These are phyloP conservation scores for Pythium sp. DNA, from an alignment of 352 stramenopile genomes.

Conservation along the genomic window DNA sequence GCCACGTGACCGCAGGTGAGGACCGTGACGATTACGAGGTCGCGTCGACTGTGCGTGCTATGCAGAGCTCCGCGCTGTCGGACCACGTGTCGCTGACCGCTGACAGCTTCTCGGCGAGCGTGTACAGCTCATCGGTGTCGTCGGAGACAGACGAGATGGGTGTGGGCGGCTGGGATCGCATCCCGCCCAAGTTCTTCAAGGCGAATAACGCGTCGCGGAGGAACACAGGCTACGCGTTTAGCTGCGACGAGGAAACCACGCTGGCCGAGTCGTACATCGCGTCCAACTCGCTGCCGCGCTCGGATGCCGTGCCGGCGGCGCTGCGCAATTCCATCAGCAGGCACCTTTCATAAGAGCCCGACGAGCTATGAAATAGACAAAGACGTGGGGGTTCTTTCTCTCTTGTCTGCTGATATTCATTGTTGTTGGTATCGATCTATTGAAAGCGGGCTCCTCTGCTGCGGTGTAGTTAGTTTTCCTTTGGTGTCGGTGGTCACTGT, in stretches of 20 bases:
- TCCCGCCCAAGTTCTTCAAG: slow-evolving; percentile 35
- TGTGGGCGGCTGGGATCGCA: slow-evolving; percentile 33
- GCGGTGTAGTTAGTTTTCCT: neutral
- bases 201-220: slow-evolving; percentile 29
- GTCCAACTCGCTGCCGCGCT: slow-evolving; percentile 69
- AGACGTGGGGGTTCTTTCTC: neutral
- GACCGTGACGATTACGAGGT: slow-evolving; percentile 10
- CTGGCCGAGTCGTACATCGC: slow-evolving; percentile 82
- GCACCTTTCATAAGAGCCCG: slow-evolving; percentile 3
- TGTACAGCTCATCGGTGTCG: slow-evolving; percentile 55
- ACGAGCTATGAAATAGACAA: neutral
- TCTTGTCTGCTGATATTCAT: neutral
- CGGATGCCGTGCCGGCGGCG: slow-evolving; percentile 58
- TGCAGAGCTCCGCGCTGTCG: slow-evolving; percentile 10
- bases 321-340: slow-evolving; percentile 53
- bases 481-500: neutral
- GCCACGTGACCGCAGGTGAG: slow-evolving; percentile 12
- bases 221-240: slow-evolving; percentile 81
- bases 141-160: slow-evolving; percentile 26
- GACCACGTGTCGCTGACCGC: slow-evolving; percentile 27
- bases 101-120: slow-evolving; percentile 61
- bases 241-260: slow-evolving; percentile 81
- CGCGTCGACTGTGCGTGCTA: neutral
- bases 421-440: neutral
- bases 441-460: neutral